phyloP scores from a whole-genome alignment of 495 filamentous ascomycete species.

The Neurospora africana region DNA sequence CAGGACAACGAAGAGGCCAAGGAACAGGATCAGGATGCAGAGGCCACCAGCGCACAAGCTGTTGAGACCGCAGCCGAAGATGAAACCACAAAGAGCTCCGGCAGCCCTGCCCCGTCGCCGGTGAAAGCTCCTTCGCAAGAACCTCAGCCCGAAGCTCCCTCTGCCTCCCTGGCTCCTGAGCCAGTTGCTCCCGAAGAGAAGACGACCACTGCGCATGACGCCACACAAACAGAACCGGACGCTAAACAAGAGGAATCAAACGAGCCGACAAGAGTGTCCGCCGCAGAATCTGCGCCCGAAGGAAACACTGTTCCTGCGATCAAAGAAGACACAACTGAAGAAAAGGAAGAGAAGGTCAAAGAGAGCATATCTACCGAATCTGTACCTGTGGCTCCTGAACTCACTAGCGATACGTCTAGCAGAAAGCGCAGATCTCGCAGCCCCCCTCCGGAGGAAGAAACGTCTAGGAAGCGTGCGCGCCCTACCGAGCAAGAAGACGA shows the following conservation, averaged over 20 bases:
- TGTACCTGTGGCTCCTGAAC: constrained; percentile 7
- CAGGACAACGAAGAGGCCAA: background rate
- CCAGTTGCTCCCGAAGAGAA: background rate
- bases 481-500: constrained; percentile 16
- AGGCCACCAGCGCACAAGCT: constrained; percentile 10
- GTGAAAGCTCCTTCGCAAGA: constrained; percentile 4
- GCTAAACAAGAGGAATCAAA: background rate
- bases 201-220: background rate
- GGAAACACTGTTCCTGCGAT: background rate
- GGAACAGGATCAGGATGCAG: background rate
- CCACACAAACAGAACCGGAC: background rate
- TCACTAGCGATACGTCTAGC: constrained; percentile 52
- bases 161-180: background rate
- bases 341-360: background rate
- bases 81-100: constrained; percentile 4
- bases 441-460: constrained; percentile 44
- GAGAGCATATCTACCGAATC: constrained; percentile 3
- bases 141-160: background rate
- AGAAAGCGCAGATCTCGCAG: constrained; percentile 65
- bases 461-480: constrained; percentile 32
- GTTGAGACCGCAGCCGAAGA: constrained; percentile 7
- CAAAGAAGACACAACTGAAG: background rate
- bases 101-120: constrained; percentile 1
- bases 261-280: background rate
- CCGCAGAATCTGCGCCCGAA: background rate